Base-by-base conservation (phyloP, 2,329 filamentous ascomycete genomes). In the Colletotrichum eleusines region DNA sequence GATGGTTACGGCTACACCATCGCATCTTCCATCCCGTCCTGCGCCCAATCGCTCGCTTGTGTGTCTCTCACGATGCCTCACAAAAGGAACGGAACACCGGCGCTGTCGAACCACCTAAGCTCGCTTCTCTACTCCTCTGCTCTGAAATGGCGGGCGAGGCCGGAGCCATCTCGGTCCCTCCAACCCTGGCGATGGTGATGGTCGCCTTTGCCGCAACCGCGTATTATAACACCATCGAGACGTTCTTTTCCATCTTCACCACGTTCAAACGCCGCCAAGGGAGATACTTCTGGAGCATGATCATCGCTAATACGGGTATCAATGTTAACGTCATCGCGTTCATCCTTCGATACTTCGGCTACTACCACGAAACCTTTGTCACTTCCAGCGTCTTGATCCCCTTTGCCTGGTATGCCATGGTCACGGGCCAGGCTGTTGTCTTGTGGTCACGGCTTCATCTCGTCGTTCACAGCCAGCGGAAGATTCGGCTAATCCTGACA, bases 391-490 rank as follows among this genome's bases (percentile, higher is more conserved):
- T 82, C 6, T 73, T 86, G 5, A 77, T 86, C 31, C 66, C 69
- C 12, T 40, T 72, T 8, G 66, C 69, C 16, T 81, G 79, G 79
- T 69, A 77, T 12, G 74, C 73, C 2, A 90, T 91, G 87, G 85
- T 91, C 0, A 89, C 88, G 1, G 89, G 89, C 0, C 88, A 90
- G 76, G 85, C 86, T 0, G 74, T 90, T 16, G 89, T 91, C 1
- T 80, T 91, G 1, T 91, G 88, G 80, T 91, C 88, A 0, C 84
- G 89, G 8, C 82, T 91, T 0, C 88, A 91, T 75, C 81, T 91
- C 1, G 83, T 91, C 14, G 79, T 89, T 3, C 84, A 84, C 20
- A 86, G 88, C 80, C 63, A 83, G 8, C 77, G 78, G 2, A 77
- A 85, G 3, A 80, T 91, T 0, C 83, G 81, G 5, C 80, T 81